Conservation (phyloP, 1,284 basidiomycete genomes). For the Bjerkandera adusta region DNA sequence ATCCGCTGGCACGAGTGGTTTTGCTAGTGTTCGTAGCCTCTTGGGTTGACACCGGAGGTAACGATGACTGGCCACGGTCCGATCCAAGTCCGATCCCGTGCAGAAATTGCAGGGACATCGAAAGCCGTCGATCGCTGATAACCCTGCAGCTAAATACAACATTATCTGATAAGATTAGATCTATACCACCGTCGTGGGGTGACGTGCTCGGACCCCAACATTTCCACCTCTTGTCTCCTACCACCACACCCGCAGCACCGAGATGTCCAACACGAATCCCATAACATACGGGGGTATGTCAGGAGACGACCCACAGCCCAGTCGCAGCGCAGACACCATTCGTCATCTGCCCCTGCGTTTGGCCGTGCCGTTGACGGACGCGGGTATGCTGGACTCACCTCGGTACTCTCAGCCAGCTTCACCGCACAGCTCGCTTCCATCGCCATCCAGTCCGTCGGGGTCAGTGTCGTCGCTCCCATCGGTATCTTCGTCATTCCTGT, state of each 20-base stretch:
- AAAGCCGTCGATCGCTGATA: background rate
- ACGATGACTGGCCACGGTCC: too few species aligned
- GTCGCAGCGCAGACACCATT: constrained; percentile 40
- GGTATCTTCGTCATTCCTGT: constrained; percentile 73
- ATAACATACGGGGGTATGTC: background rate
- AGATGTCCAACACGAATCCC: constrained; percentile 1
- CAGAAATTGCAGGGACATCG: background rate
- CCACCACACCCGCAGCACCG: background rate
- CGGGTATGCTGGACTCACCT: constrained; percentile 23
- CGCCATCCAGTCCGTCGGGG: constrained; percentile 52
- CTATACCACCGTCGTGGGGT: background rate
- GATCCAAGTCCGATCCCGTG: too few species aligned
- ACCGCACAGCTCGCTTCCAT: constrained; percentile 51
- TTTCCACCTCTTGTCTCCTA: background rate
- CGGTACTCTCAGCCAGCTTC: constrained; percentile 43
- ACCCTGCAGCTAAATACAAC: background rate
- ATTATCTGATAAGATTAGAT: constrained; percentile 3
- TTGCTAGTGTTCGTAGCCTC: background rate
- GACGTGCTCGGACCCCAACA: constrained; percentile 1
- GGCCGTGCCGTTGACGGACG: constrained; percentile 16
- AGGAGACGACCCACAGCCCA: constrained; percentile 16
- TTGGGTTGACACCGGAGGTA: too few species aligned
- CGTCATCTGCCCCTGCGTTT: constrained; percentile 34
- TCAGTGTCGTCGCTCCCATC: constrained; percentile 71
- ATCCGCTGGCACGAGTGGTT: background rate